Conservation (phyloP, 495 filamentous ascomycete species). For the Neurospora sublineolata region DNA sequence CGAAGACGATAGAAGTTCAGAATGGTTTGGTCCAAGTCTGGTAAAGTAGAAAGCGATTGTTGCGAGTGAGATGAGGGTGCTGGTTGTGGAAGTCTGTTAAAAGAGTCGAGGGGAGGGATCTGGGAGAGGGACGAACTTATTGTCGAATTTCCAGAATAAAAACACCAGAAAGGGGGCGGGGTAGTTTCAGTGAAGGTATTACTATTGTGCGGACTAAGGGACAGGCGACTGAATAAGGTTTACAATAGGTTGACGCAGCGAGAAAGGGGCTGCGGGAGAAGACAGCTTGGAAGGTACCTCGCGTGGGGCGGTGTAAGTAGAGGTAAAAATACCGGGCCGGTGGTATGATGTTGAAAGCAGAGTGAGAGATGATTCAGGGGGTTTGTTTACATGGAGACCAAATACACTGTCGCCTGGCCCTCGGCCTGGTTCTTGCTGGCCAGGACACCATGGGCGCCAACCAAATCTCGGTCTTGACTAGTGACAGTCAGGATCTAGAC, state of each 20-base stretch:
- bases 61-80: background rate
- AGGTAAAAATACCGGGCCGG: background rate
- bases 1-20: background rate
- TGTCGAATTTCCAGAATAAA: background rate
- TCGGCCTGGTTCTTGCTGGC: background rate
- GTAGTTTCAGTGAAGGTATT: background rate
- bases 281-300: background rate
- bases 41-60: background rate
- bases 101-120: background rate
- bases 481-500: background rate
- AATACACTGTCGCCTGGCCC: background rate
- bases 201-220: background rate
- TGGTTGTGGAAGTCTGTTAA: background rate
- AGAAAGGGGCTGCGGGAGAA: background rate
- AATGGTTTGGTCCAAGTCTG: background rate
- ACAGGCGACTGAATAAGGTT: background rate
- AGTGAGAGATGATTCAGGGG: background rate
- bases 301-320: background rate
- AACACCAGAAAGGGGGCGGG: background rate
- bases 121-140: background rate
- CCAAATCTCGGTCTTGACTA: background rate
- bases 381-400: background rate
- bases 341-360: background rate
- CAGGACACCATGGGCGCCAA: background rate
- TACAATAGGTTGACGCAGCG: background rate